Conservation (phyloP, 2,329 filamentous ascomycete genomes). For the Teratosphaeria zuluensis region DNA sequence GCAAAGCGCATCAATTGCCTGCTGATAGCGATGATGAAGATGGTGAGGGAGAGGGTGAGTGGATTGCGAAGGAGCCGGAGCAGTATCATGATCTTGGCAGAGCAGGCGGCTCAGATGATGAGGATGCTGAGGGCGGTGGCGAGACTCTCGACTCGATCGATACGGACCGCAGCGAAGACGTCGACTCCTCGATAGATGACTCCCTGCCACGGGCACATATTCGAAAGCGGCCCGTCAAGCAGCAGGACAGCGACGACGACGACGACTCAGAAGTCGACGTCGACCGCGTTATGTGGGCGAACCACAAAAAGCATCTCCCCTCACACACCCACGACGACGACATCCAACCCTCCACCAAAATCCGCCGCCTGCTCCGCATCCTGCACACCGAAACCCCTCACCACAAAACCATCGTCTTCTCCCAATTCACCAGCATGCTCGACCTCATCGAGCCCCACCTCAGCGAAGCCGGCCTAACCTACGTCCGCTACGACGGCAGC, state of each 20-base stretch:
- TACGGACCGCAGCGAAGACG: slow-evolving; percentile 49
- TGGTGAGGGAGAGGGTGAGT: slow-evolving; percentile 53
- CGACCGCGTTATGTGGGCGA: slow-evolving; percentile 22
- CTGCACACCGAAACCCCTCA: slow-evolving; percentile 66
- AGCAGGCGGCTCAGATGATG: slow-evolving; percentile 76
- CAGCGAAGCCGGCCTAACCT: slow-evolving; percentile 60
- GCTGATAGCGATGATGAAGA: slow-evolving; percentile 56
- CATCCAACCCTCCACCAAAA: slow-evolving; percentile 72
- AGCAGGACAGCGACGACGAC: slow-evolving; percentile 9
- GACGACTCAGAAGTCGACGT: slow-evolving; percentile 16
- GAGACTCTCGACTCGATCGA: slow-evolving; percentile 68
- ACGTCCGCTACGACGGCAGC: slow-evolving; percentile 83
- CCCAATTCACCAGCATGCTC: slow-evolving; percentile 96
- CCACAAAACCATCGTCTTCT: slow-evolving; percentile 98
- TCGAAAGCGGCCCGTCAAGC: slow-evolving; percentile 38
- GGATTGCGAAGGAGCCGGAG: slow-evolving; percentile 65
- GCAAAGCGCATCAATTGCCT: slow-evolving; percentile 48
- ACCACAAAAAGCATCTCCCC: slow-evolving; percentile 10
- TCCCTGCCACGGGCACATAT: slow-evolving; percentile 20
- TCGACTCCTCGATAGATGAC: slow-evolving; percentile 42
- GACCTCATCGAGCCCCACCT: slow-evolving; percentile 93
- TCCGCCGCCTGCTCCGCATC: slow-evolving; percentile 73
- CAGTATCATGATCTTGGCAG: slow-evolving; percentile 45
- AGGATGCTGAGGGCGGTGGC: slow-evolving; percentile 78
- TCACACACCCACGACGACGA: slow-evolving; percentile 28